Percentiles rank a stretch among this genome's conserved stretches.
phyloP scores from a whole-genome alignment of 1,284 basidiomycete genomes.

The Pyrrhoderma noxium region DNA sequence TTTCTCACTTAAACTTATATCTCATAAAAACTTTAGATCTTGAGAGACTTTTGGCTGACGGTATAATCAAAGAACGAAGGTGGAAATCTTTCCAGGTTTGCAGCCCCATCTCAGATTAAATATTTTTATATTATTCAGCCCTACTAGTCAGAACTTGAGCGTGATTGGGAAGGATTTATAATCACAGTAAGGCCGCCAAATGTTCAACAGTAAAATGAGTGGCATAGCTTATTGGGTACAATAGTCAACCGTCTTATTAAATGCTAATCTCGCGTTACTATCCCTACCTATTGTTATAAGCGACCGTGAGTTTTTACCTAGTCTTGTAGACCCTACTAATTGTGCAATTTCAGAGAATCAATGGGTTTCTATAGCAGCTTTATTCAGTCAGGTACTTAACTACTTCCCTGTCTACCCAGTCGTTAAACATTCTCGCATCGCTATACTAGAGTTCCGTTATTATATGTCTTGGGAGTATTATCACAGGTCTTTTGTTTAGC shows the following conservation, averaged over 20 bases:
- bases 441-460: slow-evolving; percentile 29
- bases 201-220: no score
- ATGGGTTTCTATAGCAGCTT: slow-evolving; percentile 31
- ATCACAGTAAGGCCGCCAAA: background rate
- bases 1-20: background rate
- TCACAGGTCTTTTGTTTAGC: slow-evolving; percentile 38
- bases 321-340: no score
- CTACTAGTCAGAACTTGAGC: slow-evolving; percentile 21
- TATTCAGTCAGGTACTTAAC: slow-evolving; percentile 39
- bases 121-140: no score
- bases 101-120: no score
- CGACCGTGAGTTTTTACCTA: no score
- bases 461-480: slow-evolving; percentile 38
- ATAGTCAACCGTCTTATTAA: slow-evolving; percentile 38
- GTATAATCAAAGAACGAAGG: slow-evolving; percentile 22
- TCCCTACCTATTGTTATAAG: slow-evolving; percentile 34
- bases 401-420: no score
- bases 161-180: slow-evolving; percentile 29
- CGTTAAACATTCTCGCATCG: no score
- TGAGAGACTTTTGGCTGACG: slow-evolving; percentile 35
- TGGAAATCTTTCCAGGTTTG: slow-evolving; percentile 28
- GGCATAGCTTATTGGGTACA: background rate
- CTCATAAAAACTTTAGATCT: slow-evolving; percentile 22
- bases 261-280: slow-evolving; percentile 38
- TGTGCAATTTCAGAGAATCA: slow-evolving; percentile 19